Evolutionary conservation across 179 eudicot genomes (phyloP), one percentile per base, ranked within the genome.

Genomic region (Nepenthes alata): DNA sequence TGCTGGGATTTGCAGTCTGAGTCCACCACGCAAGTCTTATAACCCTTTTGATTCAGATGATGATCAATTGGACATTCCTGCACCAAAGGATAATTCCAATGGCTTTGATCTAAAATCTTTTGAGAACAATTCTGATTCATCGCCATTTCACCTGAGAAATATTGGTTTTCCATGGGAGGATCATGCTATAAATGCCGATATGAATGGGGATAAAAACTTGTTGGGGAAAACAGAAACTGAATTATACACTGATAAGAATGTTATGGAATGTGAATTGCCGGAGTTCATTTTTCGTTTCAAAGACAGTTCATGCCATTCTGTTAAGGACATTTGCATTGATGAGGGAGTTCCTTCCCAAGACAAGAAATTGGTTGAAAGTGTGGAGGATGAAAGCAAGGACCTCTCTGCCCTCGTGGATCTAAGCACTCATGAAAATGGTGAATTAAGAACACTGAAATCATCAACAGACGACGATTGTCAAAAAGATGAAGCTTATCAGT

Each of bases 251-350:
- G 87, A 83, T 67, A 81, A 81, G 64, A 70, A 67, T 51, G 74
- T 82, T 13, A 48, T 67, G 61, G 85, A 82, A 58, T 80, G 72
- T 69, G 83, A 80, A 59, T 62, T 72, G 57, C 90, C 88, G 2
- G 83, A 81, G 69, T 61, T 78, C 64, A 37, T 73, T 54, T 79
- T 83, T 65, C 76, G 81, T 60, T 78, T 75, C 63, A 74, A 78
- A 57, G 87, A 87, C 72, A 77, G 58, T 36, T 58, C 69, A 57
- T 76, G 60, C 65, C 75, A 80, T 45, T 69, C 72, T 49, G 82
- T 87, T 52, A 85, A 83, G 78, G 93, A 90, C 78, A 88, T 88
- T 51, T 81, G 86, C 14, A 65, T 91, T 38, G 95, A 85, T 57
- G 80, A 82, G 16, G 94, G 90, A 44, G 55, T 78, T 56, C 75